These are phyloP conservation scores for Cordyceps fumosorosea DNA, from an alignment of 2,329 filamentous ascomycete genomes.

Conservation along the genomic window DNA sequence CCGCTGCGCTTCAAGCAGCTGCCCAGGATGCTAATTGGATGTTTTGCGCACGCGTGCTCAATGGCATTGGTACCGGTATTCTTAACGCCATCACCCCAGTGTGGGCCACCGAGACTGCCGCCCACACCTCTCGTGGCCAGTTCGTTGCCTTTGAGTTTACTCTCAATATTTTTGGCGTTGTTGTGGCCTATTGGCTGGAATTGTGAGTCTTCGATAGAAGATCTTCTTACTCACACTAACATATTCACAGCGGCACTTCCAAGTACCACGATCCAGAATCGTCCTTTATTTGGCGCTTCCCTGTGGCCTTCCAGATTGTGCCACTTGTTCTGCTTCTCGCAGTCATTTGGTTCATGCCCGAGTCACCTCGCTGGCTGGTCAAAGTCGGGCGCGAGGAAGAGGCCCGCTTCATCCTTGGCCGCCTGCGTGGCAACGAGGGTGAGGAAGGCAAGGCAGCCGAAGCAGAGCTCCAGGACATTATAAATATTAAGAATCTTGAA, in stretches of 20 bases:
- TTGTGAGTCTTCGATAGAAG: conserved; percentile 27
- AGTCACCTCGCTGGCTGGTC: conserved; percentile 61
- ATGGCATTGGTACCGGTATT: conserved; percentile 62
- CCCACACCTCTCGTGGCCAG: conserved; percentile 60
- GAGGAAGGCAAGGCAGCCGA: conserved; percentile 49
- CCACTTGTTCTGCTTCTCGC: conserved; percentile 51
- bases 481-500: conserved; percentile 56
- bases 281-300: conserved; percentile 60
- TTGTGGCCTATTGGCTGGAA: conserved; percentile 49
- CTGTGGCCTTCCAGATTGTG: conserved; percentile 63
- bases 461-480: conserved; percentile 62
- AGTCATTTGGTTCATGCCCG: conserved; percentile 60
- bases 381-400: conserved; percentile 62
- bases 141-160: conserved; percentile 70
- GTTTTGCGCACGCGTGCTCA: conserved; percentile 48
- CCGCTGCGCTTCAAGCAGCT: conserved; percentile 58
- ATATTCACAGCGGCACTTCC: conserved; percentile 39
- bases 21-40: conserved; percentile 63
- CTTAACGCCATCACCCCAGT: conserved; percentile 65
- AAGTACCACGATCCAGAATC: conserved; percentile 54
- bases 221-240: background rate
- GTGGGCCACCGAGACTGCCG: conserved; percentile 64
- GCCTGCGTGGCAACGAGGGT: conserved; percentile 53
- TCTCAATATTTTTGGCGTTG: conserved; percentile 65
- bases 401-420: conserved; percentile 56